Conservation (phyloP, 345 rosid species). For the Populus deltoides region DNA sequence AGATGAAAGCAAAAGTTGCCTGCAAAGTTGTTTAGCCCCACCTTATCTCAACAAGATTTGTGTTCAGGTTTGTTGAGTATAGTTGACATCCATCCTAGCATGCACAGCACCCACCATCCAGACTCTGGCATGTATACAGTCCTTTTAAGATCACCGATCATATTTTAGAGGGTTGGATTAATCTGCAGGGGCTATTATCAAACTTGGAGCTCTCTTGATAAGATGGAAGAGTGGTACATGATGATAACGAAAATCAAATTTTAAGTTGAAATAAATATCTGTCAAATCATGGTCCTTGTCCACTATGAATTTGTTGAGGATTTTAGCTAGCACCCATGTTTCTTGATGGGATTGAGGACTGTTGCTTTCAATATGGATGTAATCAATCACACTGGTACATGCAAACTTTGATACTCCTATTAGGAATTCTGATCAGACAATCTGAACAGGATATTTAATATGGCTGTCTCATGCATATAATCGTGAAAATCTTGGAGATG, state of each 20-base stretch:
- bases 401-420: not conserved
- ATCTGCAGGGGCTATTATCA: not conserved
- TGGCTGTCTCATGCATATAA: not conserved
- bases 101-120: not conserved
- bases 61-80: not conserved
- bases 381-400: not conserved
- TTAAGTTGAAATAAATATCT: not conserved
- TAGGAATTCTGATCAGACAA: not conserved
- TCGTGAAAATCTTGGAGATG: not conserved
- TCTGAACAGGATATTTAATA: not conserved
- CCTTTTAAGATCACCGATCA: not conserved
- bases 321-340: not conserved
- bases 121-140: not conserved
- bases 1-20: slow-evolving; percentile 1
- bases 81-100: not conserved
- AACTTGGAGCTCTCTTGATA: not conserved
- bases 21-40: not conserved
- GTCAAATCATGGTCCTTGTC: not conserved
- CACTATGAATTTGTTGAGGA: not conserved
- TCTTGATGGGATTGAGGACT: not conserved
- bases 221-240: not conserved
- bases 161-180: not conserved
- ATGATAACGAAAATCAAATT: not conserved
- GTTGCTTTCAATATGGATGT: not conserved
- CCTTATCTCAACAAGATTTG: not conserved